Evolutionary conservation across 2,329 filamentous ascomycete species (phyloP).

Genomic region (Fonsecaea erecta): DNA sequence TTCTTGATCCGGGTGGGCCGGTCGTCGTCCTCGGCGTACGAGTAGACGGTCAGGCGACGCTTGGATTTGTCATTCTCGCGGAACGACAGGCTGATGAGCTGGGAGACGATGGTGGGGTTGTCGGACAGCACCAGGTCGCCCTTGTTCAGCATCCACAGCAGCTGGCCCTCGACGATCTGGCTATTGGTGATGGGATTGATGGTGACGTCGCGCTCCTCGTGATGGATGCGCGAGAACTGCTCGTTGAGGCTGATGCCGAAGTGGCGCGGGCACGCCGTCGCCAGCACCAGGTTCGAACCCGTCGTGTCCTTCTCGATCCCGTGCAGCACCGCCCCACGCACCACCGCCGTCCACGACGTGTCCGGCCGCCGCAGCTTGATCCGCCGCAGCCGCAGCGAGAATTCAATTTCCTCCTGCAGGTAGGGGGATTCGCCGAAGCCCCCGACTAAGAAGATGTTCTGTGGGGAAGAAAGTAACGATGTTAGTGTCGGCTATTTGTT

Average conservation of each 20-base stretch:
- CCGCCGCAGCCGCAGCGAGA: background rate
- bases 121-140: background rate
- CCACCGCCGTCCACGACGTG: background rate
- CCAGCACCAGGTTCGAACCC: background rate
- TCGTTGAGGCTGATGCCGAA: background rate
- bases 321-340: background rate
- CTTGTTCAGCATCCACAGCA: background rate
- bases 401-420: background rate
- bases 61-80: background rate
- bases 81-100: background rate
- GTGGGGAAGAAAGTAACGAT: background rate
- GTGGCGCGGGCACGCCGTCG: background rate
- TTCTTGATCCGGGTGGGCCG: background rate
- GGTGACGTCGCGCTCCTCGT: background rate
- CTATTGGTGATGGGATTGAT: background rate
- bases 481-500: background rate
- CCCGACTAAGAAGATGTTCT: background rate
- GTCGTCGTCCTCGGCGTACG: background rate
- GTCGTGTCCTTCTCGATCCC: background rate
- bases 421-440: background rate
- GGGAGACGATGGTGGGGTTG: background rate
- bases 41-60: background rate
- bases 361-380: background rate
- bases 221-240: background rate
- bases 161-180: background rate